Conservation (phyloP, 805 yeast species). For the Lachancea kluyveri region DNA sequence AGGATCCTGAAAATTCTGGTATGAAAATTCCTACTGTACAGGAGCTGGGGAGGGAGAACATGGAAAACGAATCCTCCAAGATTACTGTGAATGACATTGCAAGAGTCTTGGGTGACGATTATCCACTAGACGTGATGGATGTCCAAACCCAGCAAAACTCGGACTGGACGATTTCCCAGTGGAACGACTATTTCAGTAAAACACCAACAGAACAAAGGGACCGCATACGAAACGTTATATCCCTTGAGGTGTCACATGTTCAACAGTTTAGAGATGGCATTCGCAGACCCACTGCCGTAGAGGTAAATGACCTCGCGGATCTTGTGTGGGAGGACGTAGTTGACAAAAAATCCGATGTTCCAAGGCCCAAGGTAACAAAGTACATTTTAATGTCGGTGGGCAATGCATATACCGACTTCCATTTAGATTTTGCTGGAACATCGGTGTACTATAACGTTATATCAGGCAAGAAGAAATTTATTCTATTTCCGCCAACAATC, state of each 20-base stretch:
- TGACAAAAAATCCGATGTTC: slow-evolving; percentile 10
- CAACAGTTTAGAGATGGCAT: slow-evolving; percentile 41
- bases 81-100: slow-evolving; percentile 27
- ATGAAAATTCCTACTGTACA: slow-evolving; percentile 14
- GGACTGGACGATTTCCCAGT: slow-evolving; percentile 59
- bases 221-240: slow-evolving; percentile 71
- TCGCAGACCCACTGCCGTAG: slow-evolving; percentile 60
- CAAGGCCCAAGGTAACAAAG: slow-evolving; percentile 57
- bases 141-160: slow-evolving; percentile 67
- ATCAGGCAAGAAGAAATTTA: slow-evolving; percentile 66
- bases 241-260: slow-evolving; percentile 67
- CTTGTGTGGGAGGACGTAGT: slow-evolving; percentile 47
- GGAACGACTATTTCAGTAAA: slow-evolving; percentile 66
- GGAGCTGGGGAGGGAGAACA: slow-evolving; percentile 8
- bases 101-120: slow-evolving; percentile 52
- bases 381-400: slow-evolving; percentile 83
- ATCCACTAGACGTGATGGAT: slow-evolving; percentile 78
- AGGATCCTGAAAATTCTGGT: slow-evolving; percentile 19
- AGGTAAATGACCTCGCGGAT: slow-evolving; percentile 61
- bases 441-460: slow-evolving; percentile 83
- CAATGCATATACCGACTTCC: slow-evolving; percentile 82
- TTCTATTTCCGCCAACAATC: slow-evolving; percentile 73
- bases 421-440: slow-evolving; percentile 88
- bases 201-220: slow-evolving; percentile 43
- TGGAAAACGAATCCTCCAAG: slow-evolving; percentile 8